These are phyloP conservation scores for Acidiella bohemica DNA, from an alignment of 495 filamentous ascomycete species.

Conservation along the genomic window DNA sequence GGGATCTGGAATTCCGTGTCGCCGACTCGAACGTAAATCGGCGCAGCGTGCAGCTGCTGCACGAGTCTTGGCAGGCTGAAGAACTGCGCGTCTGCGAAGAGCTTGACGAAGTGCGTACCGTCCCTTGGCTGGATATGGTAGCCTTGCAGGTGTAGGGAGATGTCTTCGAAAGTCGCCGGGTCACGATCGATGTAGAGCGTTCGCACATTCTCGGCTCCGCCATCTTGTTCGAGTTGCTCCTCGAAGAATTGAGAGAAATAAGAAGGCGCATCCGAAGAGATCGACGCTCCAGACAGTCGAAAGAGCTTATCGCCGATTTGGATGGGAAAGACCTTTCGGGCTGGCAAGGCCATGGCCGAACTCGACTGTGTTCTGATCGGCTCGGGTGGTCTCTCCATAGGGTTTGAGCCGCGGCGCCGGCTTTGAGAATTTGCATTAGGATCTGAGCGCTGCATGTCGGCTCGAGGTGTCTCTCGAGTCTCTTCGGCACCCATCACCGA, in stretches of 20 bases:
- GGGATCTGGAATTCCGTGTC: constrained; percentile 77
- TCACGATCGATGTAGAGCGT: constrained; percentile 95
- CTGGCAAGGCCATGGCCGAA: constrained; percentile 36
- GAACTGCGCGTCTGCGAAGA: constrained; percentile 94
- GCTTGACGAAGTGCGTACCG: constrained; percentile 70
- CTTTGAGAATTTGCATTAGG: no score
- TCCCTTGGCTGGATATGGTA: constrained; percentile 80
- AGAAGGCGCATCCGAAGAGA: constrained; percentile 92
- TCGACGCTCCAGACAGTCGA: constrained; percentile 82
- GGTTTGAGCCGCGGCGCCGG: no score
- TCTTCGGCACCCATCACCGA: no score
- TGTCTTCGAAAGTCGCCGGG: constrained; percentile 77
- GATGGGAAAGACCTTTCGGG: constrained; percentile 72
- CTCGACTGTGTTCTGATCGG: no score
- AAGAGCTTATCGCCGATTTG: constrained; percentile 90
- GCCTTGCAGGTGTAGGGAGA: constrained; percentile 82
- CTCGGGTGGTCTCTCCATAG: no score
- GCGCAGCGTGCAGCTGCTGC: constrained; percentile 84
- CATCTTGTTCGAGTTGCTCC: constrained; percentile 55
- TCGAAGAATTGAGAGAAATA: constrained; percentile 95
- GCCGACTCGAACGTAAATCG: constrained; percentile 84
- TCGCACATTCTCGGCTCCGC: constrained; percentile 42
- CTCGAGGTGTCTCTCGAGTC: no score
- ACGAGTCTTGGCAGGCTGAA: constrained; percentile 84
- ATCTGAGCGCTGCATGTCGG: no score